Evolutionary conservation across 1,284 basidiomycete genomes (phyloP).

Genomic region (Trichosporon sp.): DNA sequence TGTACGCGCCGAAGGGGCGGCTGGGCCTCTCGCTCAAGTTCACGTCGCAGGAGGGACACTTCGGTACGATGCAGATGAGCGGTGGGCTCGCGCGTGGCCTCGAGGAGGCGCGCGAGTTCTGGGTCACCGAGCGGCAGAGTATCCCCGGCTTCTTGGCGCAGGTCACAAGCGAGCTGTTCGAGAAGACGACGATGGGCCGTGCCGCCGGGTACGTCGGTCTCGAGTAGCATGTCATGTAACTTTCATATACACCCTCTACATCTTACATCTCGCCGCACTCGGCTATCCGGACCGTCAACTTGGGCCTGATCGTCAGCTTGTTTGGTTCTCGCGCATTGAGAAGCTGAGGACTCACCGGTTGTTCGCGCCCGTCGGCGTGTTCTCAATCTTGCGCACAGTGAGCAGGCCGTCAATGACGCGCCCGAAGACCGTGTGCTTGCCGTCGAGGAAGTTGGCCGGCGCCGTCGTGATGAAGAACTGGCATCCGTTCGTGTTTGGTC

Average conservation of each 20-base stretch:
- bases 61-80: slow-evolving; percentile 60
- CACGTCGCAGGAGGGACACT: slow-evolving; percentile 57
- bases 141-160: slow-evolving; percentile 61
- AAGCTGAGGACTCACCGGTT: slow-evolving; percentile 38
- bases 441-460: slow-evolving; percentile 89
- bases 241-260: neutral
- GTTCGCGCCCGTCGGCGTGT: slow-evolving; percentile 76
- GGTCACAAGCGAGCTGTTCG: slow-evolving; percentile 60
- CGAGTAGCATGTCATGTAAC: slow-evolving; percentile 32
- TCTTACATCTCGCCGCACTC: slow-evolving; percentile 61
- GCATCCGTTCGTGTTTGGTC: slow-evolving; percentile 87
- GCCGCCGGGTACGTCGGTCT: slow-evolving; percentile 53
- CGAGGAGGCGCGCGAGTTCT: slow-evolving; percentile 59
- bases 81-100: slow-evolving; percentile 55
- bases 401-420: slow-evolving; percentile 85
- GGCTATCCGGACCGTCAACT: slow-evolving; percentile 37
- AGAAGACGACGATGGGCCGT: slow-evolving; percentile 56
- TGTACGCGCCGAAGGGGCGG: slow-evolving; percentile 60
- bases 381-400: slow-evolving; percentile 90
- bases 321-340: neutral
- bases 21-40: slow-evolving; percentile 59
- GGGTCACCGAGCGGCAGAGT: slow-evolving; percentile 60
- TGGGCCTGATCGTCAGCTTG: slow-evolving; percentile 25
- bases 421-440: slow-evolving; percentile 93
- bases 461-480: slow-evolving; percentile 97